A percentile compares a stretch with the other conserved stretches of the same genome.
Evolutionary conservation across 306 rosid genomes (phyloP).

Genomic region (Quercus dentata): DNA sequence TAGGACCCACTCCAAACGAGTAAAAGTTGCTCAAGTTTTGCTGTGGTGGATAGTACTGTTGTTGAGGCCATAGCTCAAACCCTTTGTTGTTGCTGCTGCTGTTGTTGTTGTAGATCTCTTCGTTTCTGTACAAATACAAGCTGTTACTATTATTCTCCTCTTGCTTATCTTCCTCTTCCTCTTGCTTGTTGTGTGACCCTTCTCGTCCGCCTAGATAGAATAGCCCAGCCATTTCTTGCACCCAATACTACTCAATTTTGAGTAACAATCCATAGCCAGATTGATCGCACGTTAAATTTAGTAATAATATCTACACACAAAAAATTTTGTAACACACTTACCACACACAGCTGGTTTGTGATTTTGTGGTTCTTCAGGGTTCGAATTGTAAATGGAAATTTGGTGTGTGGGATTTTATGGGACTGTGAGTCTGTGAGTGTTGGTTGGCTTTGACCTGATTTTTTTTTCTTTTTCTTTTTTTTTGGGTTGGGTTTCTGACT

Average conservation of each 20-base stretch:
- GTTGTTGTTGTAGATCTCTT: slow-evolving; percentile 67
- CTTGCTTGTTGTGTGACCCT: slow-evolving; percentile 27
- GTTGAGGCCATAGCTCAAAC: slow-evolving; percentile 82
- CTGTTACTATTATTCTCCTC: not conserved
- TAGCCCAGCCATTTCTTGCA: slow-evolving; percentile 82
- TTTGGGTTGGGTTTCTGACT: slow-evolving; percentile 9
- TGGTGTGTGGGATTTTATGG: not conserved
- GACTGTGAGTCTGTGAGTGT: not conserved
- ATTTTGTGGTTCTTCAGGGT: slow-evolving; percentile 24
- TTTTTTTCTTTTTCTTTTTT: not conserved
- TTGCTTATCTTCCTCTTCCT: slow-evolving; percentile 26
- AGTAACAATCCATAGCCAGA: slow-evolving; percentile 76
- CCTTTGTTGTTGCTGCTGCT: slow-evolving; percentile 27
- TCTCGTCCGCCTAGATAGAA: slow-evolving; percentile 81
- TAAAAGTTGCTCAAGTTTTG: slow-evolving; percentile 44
- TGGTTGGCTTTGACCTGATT: slow-evolving; percentile 32
- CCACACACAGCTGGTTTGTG: not conserved
- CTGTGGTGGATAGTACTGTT: slow-evolving; percentile 36
- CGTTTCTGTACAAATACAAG: slow-evolving; percentile 51
- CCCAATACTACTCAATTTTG: slow-evolving; percentile 48
- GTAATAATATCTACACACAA: not conserved
- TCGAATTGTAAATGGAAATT: not conserved
- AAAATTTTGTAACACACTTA: not conserved
- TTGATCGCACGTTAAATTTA: not conserved
- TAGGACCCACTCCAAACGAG: slow-evolving; percentile 77